Conservation (phyloP, 495 filamentous ascomycete species). For the Filosporella fistucella region DNA sequence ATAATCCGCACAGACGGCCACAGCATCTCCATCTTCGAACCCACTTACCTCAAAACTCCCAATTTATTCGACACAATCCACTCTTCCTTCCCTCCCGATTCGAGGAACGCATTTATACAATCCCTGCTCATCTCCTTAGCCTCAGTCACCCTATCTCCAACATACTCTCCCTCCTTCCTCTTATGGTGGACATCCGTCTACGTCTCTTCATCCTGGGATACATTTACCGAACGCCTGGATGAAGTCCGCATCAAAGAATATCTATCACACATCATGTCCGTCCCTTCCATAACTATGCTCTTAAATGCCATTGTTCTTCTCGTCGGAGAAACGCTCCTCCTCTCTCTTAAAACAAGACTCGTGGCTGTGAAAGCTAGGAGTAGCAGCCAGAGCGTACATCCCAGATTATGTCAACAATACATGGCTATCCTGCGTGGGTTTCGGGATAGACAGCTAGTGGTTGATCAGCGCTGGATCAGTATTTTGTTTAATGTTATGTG, state of each 20-base stretch:
- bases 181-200: neutral
- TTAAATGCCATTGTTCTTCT: neutral
- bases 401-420: neutral
- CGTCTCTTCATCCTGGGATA: neutral
- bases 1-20: neutral
- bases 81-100: neutral
- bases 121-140: neutral
- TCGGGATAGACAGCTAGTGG: no score
- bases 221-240: neutral
- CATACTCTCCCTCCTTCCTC: neutral
- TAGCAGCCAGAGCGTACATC: no score
- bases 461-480: no score
- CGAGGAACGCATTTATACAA: neutral
- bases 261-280: neutral
- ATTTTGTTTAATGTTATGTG: no score
- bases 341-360: neutral
- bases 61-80: neutral
- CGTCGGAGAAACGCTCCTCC: neutral
- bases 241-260: neutral
- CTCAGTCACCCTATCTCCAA: neutral
- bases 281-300: neutral
- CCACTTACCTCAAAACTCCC: neutral
- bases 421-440: conserved; percentile 5
- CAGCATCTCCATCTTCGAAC: neutral
- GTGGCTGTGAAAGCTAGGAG: no score